Base-by-base conservation (phyloP, 129 eudicot species). In the Arctium lappa region DNA sequence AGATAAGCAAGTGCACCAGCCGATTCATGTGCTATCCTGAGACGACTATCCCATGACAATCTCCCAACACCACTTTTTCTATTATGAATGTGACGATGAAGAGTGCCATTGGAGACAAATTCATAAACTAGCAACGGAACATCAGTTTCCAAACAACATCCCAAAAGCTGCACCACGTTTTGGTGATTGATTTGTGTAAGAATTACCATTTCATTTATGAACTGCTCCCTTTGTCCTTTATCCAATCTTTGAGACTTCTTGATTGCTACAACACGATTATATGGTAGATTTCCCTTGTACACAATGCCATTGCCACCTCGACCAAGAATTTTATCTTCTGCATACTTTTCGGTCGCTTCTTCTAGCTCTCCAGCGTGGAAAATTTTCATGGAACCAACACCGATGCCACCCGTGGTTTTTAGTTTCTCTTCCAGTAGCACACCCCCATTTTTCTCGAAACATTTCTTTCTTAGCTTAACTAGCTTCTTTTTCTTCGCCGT, bases 1-100 rank as follows among this genome's bases (percentile, higher is more conserved):
- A 87, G 86, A 85, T 87, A 89, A 44, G 92, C 69, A 11, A 87
- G 82, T 11, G 88, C 92, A 12, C 86, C 79, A 0, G 92, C 88
- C 12, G 83, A 46, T 73, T 89, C 89, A 0, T 72, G 5, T 7
- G 91, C 91, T 12, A 89, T 85, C 30, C 87, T 79, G 22, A 86
- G 22, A 5, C 90, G 84, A 13, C 78, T 84, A 6, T 84, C 84
- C 88, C 84, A 87, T 0, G 88, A 84, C 34, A 84, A 75, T 87
- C 27, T 22, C 27, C 27, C 27, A 0, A 22, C 27, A 22, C 87
- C 77, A 0, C 76, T 33, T 65, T 75, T 83, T 89, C 27, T 22
- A 22, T 22, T 22, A 22, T 22, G 27, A 22, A 22, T 22, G 27
- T 22, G 27, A 22, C 27, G 27, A 22, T 22, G 27, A 22, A 22